A percentile compares a stretch with the other conserved stretches of the same genome.
Conservation (phyloP, 2,329 filamentous ascomycete species). For the Falciphora oryzae region DNA sequence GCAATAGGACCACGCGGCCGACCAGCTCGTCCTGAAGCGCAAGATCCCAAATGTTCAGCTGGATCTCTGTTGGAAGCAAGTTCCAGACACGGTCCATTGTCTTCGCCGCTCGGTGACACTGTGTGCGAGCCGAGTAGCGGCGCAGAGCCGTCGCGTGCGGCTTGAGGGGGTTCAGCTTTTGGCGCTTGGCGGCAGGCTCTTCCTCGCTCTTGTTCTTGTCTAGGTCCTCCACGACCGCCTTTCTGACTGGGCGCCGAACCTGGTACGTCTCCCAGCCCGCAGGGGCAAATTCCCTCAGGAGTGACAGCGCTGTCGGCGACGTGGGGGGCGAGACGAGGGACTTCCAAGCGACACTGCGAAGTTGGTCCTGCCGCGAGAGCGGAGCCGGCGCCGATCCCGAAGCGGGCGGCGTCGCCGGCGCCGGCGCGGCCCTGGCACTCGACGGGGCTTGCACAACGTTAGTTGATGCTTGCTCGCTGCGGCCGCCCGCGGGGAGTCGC, state of each 20-base stretch:
- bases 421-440: too few species aligned
- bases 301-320: too few species aligned
- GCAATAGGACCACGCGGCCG: slow-evolving; percentile 3
- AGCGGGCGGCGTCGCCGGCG: not conserved
- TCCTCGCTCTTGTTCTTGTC: not conserved
- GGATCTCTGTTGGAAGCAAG: slow-evolving; percentile 3
- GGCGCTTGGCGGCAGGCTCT: not conserved
- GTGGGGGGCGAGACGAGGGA: too few species aligned
- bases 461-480: not conserved
- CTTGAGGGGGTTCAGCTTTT: not conserved
- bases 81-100: slow-evolving; percentile 5
- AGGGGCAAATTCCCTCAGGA: too few species aligned
- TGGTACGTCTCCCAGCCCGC: too few species aligned
- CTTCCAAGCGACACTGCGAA: too few species aligned
- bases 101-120: not conserved
- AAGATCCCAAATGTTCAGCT: slow-evolving; percentile 3
- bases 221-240: not conserved
- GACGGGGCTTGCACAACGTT: not conserved
- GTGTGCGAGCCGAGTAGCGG: slow-evolving; percentile 1
- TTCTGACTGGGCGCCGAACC: not conserved
- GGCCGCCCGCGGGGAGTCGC: not conserved
- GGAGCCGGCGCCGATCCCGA: not conserved
- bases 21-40: not conserved
- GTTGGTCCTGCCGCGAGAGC: too few species aligned
- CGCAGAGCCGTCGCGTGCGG: not conserved